Evolutionary conservation across 257 asterid genomes (phyloP), one percentile per base, ranked within the genome.

Genomic region (Forsythia viridissima): DNA sequence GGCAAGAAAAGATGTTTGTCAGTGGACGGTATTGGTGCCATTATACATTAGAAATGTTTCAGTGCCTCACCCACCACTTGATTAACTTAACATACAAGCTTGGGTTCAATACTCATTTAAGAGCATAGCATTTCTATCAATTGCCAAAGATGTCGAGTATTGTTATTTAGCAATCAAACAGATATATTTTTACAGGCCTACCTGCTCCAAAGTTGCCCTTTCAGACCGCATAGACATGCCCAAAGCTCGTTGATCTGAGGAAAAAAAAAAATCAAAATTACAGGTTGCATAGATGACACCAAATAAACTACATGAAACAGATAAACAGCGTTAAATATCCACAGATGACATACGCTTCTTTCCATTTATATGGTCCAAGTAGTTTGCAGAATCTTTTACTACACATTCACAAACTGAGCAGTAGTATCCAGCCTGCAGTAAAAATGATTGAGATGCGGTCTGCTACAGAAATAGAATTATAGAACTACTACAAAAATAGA

Each of bases 181-280:
- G 36, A 77, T 24, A 13, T 43, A 73, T 39, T 63, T 63, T 30
- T 80, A 36, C 70, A 77, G 80, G 73, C 86, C 74, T 55, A 95
- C 99, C 96, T 96, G 99, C 90, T 96, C 92, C 80, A 96, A 86
- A 24, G 97, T 91, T 80, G 99, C 92, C 82, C 99, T 86, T 83
- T 96, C 99, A 81, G 91, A 86, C 77, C 99, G 93, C 98, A 96
- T 96, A 63, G 99, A 96, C 99, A 96, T 96, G 67, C 99, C 99
- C 94, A 96, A 83, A 78, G 99, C 99, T 86, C 99, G 93, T 90
- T 96, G 99, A 88, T 93, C 99, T 96, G 82, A 43, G 61, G 61
- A 48, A 71, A 76, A 70, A 76, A 76, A 55, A 83, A 55, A 83
- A 46, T 72, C 20, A 72, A 43, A 51, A 72, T 8, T 42, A 75